Percentiles rank a stretch among this genome's conserved stretches.
Conservation (phyloP, 371 early-diverging fungal species). For the Conidiobolus incongruus region DNA sequence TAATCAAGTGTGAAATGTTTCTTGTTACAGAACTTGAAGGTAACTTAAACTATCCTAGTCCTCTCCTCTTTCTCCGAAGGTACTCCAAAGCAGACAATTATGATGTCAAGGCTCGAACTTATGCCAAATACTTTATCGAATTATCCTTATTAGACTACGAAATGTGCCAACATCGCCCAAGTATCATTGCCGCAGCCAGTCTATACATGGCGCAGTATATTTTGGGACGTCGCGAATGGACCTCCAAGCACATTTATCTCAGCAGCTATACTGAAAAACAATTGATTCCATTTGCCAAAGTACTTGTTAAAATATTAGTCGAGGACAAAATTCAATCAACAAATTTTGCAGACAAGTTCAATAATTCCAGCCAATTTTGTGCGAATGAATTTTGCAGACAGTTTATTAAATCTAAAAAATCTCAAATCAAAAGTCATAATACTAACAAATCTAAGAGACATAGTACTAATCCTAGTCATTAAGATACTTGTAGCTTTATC, state of each 20-base stretch:
- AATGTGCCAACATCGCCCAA: constrained; percentile 51
- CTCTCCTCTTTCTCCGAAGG: constrained; percentile 77
- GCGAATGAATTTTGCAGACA: too few species aligned
- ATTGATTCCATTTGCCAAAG: constrained; percentile 25
- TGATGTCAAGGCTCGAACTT: constrained; percentile 65
- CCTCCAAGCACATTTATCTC: constrained; percentile 32
- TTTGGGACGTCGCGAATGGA: constrained; percentile 59
- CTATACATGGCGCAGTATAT: constrained; percentile 78
- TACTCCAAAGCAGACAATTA: constrained; percentile 70
- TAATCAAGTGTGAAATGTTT: constrained; percentile 71
- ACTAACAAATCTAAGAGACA: too few species aligned
- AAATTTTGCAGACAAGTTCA: too few species aligned
- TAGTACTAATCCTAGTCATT: too few species aligned
- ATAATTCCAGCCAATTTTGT: too few species aligned
- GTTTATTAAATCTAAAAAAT: too few species aligned
- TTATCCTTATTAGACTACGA: constrained; percentile 67
- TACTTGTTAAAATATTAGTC: constrained; percentile 41
- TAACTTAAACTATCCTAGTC: constrained; percentile 61
- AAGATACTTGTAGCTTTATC: too few species aligned
- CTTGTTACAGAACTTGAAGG: constrained; percentile 68
- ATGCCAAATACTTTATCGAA: constrained; percentile 96
- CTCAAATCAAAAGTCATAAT: too few species aligned
- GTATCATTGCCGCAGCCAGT: constrained; percentile 64
- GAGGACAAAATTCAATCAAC: background rate
- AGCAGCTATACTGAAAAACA: constrained; percentile 53